Evolutionary conservation across 164 flowering plant species (phyloP), one percentile per base, ranked within the genome.

Genomic region (Aristolochia californica): DNA sequence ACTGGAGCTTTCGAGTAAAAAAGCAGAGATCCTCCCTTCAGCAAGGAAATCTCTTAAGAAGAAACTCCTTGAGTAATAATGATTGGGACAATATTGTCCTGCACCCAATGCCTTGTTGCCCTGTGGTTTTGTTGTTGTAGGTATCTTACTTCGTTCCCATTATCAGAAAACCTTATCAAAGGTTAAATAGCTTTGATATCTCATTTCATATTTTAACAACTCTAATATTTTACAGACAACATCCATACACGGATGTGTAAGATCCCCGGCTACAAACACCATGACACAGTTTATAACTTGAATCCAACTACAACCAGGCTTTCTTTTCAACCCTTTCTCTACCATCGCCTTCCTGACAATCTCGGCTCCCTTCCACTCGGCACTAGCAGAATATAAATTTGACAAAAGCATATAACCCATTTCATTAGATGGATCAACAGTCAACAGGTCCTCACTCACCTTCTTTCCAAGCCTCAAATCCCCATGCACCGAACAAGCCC

Each of bases 241-340:
- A 24, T 61, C 71, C 64, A 65, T 72, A 26, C 15, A 45, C 28
- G 68, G 67, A 57, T 68, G 61, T 26, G 74, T 70, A 57, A 53
- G 44, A 20, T 63, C 50, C 24, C 88, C 96, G 0, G 86, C 81
- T 21, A 74, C 75, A 69, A 88, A 88, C 28, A 63, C 58, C 30
- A 63, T 54, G 40, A 79, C 64, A 55, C 49, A 48, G 61, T 78
- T 72, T 57, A 64, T 66, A 8, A 77, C 71, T 62, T 78, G 80
- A 58, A 80, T 72, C 85, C 80, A 80, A 66, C 88, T 83, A 66
- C 70, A 78, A 55, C 83, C 88, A 40, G 83, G 83, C 63, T 48
- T 38, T 61, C 80, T 83, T 73, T 73, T 79, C 66, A 77, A 63
- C 34, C 83, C 79, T 47, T 70, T 70, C 58, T 72, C 74, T 9